phyloP scores from a whole-genome alignment of 805 yeast genomes.

The Scheffersomyces amazonensis region DNA sequence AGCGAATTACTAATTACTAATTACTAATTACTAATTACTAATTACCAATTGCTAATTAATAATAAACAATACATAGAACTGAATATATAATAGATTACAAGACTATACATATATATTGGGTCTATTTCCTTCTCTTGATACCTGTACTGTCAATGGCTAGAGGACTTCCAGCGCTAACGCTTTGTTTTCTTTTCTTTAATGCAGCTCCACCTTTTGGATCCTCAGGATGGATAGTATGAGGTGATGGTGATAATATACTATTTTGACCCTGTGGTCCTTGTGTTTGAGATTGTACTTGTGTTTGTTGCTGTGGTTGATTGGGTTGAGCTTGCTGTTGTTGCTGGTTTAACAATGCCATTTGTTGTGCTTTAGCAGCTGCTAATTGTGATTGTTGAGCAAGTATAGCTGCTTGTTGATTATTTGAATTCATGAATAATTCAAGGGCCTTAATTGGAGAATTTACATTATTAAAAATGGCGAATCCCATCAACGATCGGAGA shows the following conservation, averaged over 20 bases:
- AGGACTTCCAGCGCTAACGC: constrained; percentile 8
- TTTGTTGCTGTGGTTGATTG: constrained; percentile 2
- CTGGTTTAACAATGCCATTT: constrained; percentile 3
- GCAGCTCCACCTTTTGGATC: constrained; percentile 11
- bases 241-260: constrained; percentile 10
- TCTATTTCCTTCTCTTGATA: constrained; percentile 10
- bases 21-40: too few species aligned
- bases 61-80: too few species aligned
- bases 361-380: constrained; percentile 4
- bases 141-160: constrained; percentile 4
- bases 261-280: constrained; percentile 1
- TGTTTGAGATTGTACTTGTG: not conserved
- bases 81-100: too few species aligned
- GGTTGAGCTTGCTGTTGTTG: constrained; percentile 6
- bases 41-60: too few species aligned
- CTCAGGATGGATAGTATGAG: constrained; percentile 8
- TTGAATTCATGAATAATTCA: constrained; percentile 33
- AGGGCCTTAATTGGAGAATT: constrained; percentile 56
- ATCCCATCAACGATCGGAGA: constrained; percentile 61
- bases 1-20: too few species aligned
- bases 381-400: constrained; percentile 8
- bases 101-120: too few species aligned
- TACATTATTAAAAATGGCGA: constrained; percentile 46
- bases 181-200: constrained; percentile 11
- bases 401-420: constrained; percentile 19